These are phyloP conservation scores for Ceratocystis huliohia DNA, from an alignment of 2,329 filamentous ascomycete species.

Conservation along the genomic window DNA sequence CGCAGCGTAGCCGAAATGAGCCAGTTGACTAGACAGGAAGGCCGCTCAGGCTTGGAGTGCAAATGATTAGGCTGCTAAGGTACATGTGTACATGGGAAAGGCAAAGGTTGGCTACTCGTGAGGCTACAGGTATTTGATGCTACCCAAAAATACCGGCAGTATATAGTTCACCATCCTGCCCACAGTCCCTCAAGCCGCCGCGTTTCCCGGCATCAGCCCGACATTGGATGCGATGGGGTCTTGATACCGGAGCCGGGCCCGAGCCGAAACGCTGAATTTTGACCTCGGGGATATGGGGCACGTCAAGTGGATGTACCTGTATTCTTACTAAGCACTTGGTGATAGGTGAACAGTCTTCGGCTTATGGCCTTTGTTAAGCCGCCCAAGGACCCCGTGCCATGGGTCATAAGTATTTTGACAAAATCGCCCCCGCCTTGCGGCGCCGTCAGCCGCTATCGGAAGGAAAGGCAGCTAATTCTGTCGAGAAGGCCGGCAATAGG, in stretches of 20 bases:
- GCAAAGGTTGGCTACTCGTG: neutral
- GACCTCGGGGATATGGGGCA: neutral
- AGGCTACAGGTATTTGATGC: neutral
- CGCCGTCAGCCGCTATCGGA: constrained; percentile 17
- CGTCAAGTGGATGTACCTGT: neutral
- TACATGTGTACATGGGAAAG: neutral
- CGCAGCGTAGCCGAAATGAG: neutral
- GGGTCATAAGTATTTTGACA: neutral
- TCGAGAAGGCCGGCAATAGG: neutral
- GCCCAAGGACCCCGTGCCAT: neutral
- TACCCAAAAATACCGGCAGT: neutral
- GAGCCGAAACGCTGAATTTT: neutral
- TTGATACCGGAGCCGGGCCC: neutral
- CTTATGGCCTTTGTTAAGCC: neutral
- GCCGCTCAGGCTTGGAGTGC: neutral
- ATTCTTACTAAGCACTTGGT: constrained; percentile 1
- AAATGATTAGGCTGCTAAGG: neutral
- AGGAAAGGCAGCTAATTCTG: neutral
- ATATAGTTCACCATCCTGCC: neutral
- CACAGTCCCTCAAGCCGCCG: too few relatives aligned
- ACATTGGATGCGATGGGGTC: neutral
- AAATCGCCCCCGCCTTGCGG: neutral
- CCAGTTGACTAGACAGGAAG: neutral
- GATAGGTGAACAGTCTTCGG: neutral
- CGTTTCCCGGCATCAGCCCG: neutral